phyloP scores from a whole-genome alignment of 2,329 filamentous ascomycete genomes.

The Botryosphaeria dothidea region DNA sequence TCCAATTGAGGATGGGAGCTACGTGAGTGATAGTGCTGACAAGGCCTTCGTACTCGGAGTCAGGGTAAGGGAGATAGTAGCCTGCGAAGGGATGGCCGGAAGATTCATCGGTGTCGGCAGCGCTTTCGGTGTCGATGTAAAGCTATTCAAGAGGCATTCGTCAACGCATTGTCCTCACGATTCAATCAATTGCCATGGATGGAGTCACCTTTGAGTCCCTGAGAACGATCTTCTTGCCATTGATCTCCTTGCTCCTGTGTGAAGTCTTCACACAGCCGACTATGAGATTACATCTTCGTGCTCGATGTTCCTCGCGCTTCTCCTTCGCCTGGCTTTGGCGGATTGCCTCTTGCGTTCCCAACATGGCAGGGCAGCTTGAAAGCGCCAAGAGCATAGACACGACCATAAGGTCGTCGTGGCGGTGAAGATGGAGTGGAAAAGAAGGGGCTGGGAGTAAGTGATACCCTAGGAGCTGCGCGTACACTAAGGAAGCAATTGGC shows the following conservation, averaged over 20 bases:
- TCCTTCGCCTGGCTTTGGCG: conserved; percentile 52
- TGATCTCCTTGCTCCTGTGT: conserved; percentile 44
- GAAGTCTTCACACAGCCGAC: conserved; percentile 49
- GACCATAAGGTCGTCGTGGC: conserved; percentile 36
- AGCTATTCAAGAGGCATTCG: background rate
- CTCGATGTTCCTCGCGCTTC: conserved; percentile 52
- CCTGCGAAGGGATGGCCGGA: conserved; percentile 52
- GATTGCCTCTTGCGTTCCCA: conserved; percentile 53
- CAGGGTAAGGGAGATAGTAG: conserved; percentile 62
- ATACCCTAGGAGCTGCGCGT: background rate
- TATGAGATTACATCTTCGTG: conserved; percentile 52
- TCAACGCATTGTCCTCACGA: background rate
- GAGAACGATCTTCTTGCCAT: conserved; percentile 48
- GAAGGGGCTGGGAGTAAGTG: background rate
- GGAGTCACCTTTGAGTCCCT: conserved; percentile 33
- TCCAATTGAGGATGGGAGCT: conserved; percentile 42
- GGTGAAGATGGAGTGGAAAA: background rate
- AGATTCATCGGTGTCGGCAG: background rate
- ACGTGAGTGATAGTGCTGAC: conserved; percentile 56
- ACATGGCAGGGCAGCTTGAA: conserved; percentile 45
- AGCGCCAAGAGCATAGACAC: conserved; percentile 46
- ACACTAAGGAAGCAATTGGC: background rate
- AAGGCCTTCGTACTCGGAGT: conserved; percentile 53
- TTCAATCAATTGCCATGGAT: background rate
- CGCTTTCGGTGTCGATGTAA: conserved; percentile 3